phyloP scores from a whole-genome alignment of 768 basidiomycete genomes.

The Megacollybia marginata region DNA sequence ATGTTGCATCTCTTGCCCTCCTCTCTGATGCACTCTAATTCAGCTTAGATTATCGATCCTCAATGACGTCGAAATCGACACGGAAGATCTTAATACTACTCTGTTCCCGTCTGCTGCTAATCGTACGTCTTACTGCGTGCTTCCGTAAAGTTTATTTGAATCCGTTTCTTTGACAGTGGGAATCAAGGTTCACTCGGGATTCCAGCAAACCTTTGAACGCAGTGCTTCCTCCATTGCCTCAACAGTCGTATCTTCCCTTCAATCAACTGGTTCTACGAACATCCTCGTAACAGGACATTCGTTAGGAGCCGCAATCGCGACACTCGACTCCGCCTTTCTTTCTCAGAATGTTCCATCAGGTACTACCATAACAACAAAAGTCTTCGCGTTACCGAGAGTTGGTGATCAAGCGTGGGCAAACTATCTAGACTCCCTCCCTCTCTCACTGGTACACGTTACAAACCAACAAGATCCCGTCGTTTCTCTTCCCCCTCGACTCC shows the following conservation, averaged over 20 bases:
- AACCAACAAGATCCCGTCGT: constrained; percentile 40
- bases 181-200: constrained; percentile 31
- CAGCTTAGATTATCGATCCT: constrained; percentile 23
- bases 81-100: constrained; percentile 20
- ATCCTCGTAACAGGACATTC: constrained; percentile 33
- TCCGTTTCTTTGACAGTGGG: constrained; percentile 11
- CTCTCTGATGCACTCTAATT: neutral
- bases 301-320: constrained; percentile 39
- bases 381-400: constrained; percentile 37
- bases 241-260: constrained; percentile 21
- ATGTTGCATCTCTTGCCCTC: constrained; percentile 1
- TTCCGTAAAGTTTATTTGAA: neutral
- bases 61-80: constrained; percentile 25
- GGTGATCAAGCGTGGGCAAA: constrained; percentile 38
- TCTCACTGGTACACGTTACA: constrained; percentile 23
- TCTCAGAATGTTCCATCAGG: constrained; percentile 25
- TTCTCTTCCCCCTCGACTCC: constrained; percentile 24
- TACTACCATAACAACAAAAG: constrained; percentile 23
- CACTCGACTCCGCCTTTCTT: constrained; percentile 35
- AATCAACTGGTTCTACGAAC: constrained; percentile 20
- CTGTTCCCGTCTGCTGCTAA: constrained; percentile 19
- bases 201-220: constrained; percentile 30
- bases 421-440: constrained; percentile 29
- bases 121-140: constrained; percentile 10
- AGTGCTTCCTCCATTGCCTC: constrained; percentile 27